Base-by-base conservation (phyloP, 73 alveolate genomes). In the Loxodes magnus region DNA sequence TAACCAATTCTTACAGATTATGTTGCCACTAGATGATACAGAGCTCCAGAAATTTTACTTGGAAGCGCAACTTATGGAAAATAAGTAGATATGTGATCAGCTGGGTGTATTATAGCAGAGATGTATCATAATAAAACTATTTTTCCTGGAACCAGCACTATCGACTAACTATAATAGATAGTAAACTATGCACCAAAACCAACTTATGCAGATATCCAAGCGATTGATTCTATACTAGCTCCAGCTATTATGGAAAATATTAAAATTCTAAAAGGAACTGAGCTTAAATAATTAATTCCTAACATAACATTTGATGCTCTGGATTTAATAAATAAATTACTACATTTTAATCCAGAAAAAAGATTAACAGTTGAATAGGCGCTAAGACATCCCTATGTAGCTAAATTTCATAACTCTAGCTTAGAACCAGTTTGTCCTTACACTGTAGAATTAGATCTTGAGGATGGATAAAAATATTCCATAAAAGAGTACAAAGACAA, bases 11-110 rank as follows among this genome's bases (percentile, higher is more conserved):
- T 84, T 60, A 87, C 97, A 25, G 97, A 87, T 66, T 87, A 87
- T 38, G 95, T 87, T 17, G 95, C 95, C 14, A 87, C 95, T 19
- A 73, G 97, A 67, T 87, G 95, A 93, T 87, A 87, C 59, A 64
- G 97, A 51, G 97, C 97, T 0, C 97, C 97, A 3, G 97, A 86
- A 52, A 83, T 86, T 22, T 67, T 86, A 17, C 56, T 86, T n/a
- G 93, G 97, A 5, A 63, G 87, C 34, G 79, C 92, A 26, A 84
- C 67, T 61, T 87, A 87, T 57, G 74, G 89, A 2, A 71, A 74
- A 46, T 90, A 82, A 12, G 95, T 87, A 16, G 97, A 87, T 43
- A 87, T 87, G 97, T 87, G 97, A 95, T 53, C 85, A 39, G 76
- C 84, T 10, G 97, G 97, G 4, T 87, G 97, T 42, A 74, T 77